A percentile compares a stretch with the other conserved stretches of the same genome.
phyloP scores from a whole-genome alignment of 2,329 filamentous ascomycete genomes.

The Aspergillus fumigatus region DNA sequence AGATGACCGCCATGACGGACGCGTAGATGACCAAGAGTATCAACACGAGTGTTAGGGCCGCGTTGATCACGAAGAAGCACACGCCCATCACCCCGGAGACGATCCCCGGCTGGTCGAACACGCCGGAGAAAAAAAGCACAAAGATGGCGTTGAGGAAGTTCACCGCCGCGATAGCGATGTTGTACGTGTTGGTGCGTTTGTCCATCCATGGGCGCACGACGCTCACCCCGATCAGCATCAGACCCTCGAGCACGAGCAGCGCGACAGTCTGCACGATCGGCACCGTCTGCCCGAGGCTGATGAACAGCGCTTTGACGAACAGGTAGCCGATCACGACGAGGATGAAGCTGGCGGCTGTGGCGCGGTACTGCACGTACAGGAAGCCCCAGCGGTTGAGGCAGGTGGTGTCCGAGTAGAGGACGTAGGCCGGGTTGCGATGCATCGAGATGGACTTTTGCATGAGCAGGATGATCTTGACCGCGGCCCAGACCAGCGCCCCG shows the following conservation, averaged over 20 bases:
- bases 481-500: constrained; percentile 73
- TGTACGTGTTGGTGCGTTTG: constrained; percentile 94
- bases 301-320: constrained; percentile 79
- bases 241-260: constrained; percentile 75
- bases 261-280: constrained; percentile 73
- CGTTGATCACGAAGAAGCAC: constrained; percentile 82
- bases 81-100: constrained; percentile 86
- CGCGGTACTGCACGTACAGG: constrained; percentile 93
- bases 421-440: constrained; percentile 94
- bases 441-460: constrained; percentile 80
- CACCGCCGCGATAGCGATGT: constrained; percentile 82
- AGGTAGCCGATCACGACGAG: constrained; percentile 72
- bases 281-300: constrained; percentile 69
- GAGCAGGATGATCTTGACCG: constrained; percentile 80
- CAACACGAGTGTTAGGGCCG: constrained; percentile 73
- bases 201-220: constrained; percentile 94
- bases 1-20: constrained; percentile 72
- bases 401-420: constrained; percentile 87
- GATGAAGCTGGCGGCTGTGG: constrained; percentile 91
- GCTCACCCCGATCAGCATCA: constrained; percentile 69
- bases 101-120: constrained; percentile 77
- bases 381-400: constrained; percentile 97
- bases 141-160: constrained; percentile 90
- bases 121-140: constrained; percentile 77
- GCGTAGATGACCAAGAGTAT: constrained; percentile 75